Evolutionary conservation across 2,329 filamentous ascomycete genomes (phyloP).

Genomic region (Metarhizium sp.): DNA sequence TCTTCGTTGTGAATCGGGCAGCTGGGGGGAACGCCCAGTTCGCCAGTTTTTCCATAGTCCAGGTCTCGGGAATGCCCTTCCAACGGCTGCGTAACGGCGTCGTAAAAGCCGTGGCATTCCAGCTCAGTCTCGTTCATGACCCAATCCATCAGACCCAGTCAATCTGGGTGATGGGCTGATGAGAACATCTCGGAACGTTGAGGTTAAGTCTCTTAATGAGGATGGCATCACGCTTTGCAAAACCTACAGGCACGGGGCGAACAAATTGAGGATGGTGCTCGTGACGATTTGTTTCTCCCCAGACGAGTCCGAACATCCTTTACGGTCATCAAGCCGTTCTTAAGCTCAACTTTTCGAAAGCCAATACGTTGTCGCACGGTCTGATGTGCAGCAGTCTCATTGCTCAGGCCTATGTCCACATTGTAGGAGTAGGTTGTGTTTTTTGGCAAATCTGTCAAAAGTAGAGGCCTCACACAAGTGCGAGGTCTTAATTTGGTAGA

Average conservation of each 20-base stretch:
- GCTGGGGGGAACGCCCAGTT: too few relatives aligned
- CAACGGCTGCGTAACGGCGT: too few relatives aligned
- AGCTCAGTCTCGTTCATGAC: too few relatives aligned
- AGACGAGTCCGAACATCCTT: slow-evolving; percentile 54
- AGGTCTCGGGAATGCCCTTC: too few relatives aligned
- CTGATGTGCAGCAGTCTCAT: slow-evolving; percentile 16
- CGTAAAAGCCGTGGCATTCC: too few relatives aligned
- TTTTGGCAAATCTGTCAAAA: slow-evolving; percentile 11
- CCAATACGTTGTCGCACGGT: slow-evolving; percentile 47
- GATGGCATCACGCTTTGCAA: slow-evolving; percentile 50
- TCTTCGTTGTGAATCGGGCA: too few relatives aligned
- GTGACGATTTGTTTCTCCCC: slow-evolving; percentile 58
- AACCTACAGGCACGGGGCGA: slow-evolving; percentile 53
- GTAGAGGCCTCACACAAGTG: too few relatives aligned
- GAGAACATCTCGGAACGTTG: slow-evolving; percentile 51
- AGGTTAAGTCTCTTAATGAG: slow-evolving; percentile 64
- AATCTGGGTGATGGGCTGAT: too few relatives aligned
- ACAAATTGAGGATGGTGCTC: slow-evolving; percentile 59
- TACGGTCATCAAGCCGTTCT: slow-evolving; percentile 48
- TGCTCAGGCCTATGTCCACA: slow-evolving; percentile 33
- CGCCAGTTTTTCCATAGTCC: too few relatives aligned
- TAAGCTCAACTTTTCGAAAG: slow-evolving; percentile 55
- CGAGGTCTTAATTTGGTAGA: too few relatives aligned
- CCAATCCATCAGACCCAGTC: too few relatives aligned
- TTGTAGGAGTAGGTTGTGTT: slow-evolving; percentile 46